Evolutionary conservation across 2,329 filamentous ascomycete species (phyloP).

Genomic region (Fusarium nanum): DNA sequence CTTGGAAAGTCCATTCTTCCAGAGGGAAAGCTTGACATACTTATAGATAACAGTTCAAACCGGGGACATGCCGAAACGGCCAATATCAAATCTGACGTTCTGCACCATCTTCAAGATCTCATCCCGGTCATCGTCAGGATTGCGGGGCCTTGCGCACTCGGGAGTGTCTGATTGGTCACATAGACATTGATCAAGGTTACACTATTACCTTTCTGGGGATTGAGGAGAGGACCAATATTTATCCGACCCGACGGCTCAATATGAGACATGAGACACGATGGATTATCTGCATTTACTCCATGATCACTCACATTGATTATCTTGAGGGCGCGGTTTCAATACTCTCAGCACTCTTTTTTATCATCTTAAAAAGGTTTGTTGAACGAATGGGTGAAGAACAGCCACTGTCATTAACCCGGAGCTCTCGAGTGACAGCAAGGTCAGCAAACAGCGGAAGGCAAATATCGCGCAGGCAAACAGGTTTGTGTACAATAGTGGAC

Average conservation of each 20-base stretch:
- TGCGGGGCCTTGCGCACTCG: neutral
- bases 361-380: fast-evolving
- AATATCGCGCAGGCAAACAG: neutral
- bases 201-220: neutral
- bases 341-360: neutral
- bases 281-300: neutral
- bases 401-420: neutral
- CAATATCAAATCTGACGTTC: neutral
- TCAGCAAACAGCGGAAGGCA: neutral
- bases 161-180: neutral
- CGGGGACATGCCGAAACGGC: neutral
- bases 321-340: neutral
- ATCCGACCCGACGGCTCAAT: neutral
- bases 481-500: neutral
- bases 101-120: neutral
- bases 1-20: neutral
- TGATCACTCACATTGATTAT: neutral
- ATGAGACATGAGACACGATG: neutral
- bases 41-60: neutral
- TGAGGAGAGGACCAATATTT: neutral
- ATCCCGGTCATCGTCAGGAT: neutral
- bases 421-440: neutral
- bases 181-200: too few species aligned
- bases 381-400: neutral
- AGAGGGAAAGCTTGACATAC: neutral